Evolutionary conservation across 192 early-diverging fungal species (phyloP), one percentile per base, ranked within the genome.

Genomic region (Rhizoclosmatium globosum): DNA sequence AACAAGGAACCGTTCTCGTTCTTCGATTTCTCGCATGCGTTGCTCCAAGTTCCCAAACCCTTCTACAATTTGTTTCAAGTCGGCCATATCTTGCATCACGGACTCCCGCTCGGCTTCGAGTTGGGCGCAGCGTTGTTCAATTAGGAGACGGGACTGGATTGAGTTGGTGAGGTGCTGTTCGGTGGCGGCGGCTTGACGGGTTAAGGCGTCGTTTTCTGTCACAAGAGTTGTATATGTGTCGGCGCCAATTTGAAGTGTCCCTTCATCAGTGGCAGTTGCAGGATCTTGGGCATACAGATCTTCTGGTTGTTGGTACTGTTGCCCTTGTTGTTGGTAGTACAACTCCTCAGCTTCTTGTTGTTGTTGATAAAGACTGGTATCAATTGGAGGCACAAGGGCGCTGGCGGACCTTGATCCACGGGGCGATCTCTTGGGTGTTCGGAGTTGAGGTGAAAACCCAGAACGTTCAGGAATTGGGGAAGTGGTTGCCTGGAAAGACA

Each of bases 101-200:
- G 19, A 4, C 9, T 61, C 72, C 4, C 72, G 72, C 43, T 74
- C 72, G 15, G 58, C 21, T 74, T 74, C 59, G 45, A 74, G 72
- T 9, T 42, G 17, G 19, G 42, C 39, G 46, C 57, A 60, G n/a
- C 45, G 56, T 31, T 59, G 56, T 38, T 74, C 72, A 15, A 74
- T 41, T 11, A 4, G 19, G 3, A 60, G 13, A n/a, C 72, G 72
- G n/a, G 58, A 41, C 17, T 21, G 7, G 17, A 74, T 43, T 11
- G 47, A 4, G 60, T 17, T 44, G 17, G 19, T 64, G 4, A 74
- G 11, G 61, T 62, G 47, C 45, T 39, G 23, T 74, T 74, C 58
- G 9, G 61, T 64, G 13, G 60, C 61, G 9, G 72, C 56, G 4
- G 23, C 23, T 48, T 74, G 57, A 6, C 46, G 72, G 42, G 58